Conservation (phyloP, 148 eudicot species). For the Rhododendron ferrugineum region DNA sequence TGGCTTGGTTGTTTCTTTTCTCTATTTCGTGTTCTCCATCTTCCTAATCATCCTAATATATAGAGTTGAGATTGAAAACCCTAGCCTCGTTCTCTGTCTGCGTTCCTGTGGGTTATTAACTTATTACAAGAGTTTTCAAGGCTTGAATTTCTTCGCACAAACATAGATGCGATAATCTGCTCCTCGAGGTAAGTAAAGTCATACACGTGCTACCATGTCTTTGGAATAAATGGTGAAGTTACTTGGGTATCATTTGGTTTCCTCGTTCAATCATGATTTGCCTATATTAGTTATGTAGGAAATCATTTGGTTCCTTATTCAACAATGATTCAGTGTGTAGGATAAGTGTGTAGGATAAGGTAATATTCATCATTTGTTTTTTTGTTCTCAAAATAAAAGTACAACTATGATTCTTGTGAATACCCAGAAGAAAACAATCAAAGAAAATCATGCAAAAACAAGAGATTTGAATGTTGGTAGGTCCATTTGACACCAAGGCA, state of each 20-base stretch:
- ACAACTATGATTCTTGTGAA: not conserved
- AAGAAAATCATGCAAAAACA: conserved; percentile 10
- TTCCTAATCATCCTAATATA: not conserved
- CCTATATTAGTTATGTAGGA: not conserved
- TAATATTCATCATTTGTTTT: conserved; percentile 14
- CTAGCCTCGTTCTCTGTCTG: not conserved
- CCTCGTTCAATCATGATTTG: not conserved
- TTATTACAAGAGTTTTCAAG: not conserved
- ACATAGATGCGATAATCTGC: not conserved
- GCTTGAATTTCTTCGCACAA: not conserved
- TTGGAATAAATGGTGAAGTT: not conserved
- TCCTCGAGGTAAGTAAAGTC: not conserved
- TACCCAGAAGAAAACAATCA: not conserved
- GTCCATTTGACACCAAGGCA: too few relatives aligned
- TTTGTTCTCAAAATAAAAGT: not conserved
- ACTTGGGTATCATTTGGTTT: not conserved
- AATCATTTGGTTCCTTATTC: not conserved
- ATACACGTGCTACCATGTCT: not conserved
- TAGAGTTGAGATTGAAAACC: not conserved
- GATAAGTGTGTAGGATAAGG: not conserved
- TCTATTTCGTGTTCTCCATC: not conserved
- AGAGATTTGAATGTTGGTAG: too few relatives aligned
- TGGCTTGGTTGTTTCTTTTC: too few relatives aligned
- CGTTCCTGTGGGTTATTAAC: not conserved
- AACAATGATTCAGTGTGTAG: not conserved